These are phyloP conservation scores for Sporothrix phasma DNA, from an alignment of 2,329 filamentous ascomycete genomes.

Conservation along the genomic window DNA sequence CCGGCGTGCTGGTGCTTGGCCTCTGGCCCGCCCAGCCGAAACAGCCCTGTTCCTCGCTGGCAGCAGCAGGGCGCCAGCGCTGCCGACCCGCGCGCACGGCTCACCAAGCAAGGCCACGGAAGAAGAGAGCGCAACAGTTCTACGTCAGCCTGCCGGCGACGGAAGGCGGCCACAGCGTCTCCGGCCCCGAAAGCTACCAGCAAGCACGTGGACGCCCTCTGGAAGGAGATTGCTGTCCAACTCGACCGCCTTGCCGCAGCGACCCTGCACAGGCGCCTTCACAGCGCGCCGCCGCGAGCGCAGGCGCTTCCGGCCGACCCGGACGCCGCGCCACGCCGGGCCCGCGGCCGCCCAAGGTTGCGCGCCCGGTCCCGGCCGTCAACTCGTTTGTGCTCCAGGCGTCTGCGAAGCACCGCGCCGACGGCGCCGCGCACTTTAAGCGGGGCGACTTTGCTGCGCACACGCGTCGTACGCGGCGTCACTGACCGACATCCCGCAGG, in stretches of 20 bases:
- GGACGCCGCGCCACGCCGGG: conserved; percentile 29
- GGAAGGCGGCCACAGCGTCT: conserved; percentile 44
- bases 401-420: conserved; percentile 67
- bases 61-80: conserved; percentile 41
- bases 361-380: conserved; percentile 55
- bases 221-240: conserved; percentile 57
- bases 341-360: conserved; percentile 29
- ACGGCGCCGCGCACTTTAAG: conserved; percentile 85
- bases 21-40: conserved; percentile 30
- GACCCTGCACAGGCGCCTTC: background rate
- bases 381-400: conserved; percentile 59
- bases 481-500: conserved; percentile 60
- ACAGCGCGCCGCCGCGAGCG: conserved; percentile 26
- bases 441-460: conserved; percentile 84
- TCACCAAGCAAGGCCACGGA: conserved; percentile 67
- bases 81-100: conserved; percentile 45
- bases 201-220: conserved; percentile 26
- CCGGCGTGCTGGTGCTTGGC: conserved; percentile 28
- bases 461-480: conserved; percentile 75
- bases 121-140: conserved; percentile 67
- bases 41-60: conserved; percentile 46
- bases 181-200: conserved; percentile 20
- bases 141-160: conserved; percentile 83
- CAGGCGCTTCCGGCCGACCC: conserved; percentile 19
- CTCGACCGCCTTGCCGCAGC: conserved; percentile 28